Evolutionary conservation across 2,329 filamentous ascomycete species (phyloP).

Genomic region (Akanthomyces muscarius): DNA sequence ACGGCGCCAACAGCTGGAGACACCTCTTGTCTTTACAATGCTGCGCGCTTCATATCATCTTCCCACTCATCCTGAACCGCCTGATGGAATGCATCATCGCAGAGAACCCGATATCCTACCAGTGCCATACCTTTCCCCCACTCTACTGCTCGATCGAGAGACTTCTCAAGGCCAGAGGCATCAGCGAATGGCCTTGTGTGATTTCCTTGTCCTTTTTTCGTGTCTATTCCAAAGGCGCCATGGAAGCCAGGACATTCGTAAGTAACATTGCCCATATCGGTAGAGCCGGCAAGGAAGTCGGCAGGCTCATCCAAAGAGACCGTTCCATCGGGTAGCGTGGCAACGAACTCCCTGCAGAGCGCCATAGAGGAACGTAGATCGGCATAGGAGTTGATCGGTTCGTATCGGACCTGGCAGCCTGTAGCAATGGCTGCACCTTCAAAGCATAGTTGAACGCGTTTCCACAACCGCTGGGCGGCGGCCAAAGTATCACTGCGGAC

Average conservation of each 20-base stretch:
- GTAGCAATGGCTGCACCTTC: constrained; percentile 27
- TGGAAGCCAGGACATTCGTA: constrained; percentile 43
- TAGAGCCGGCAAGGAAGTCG: constrained; percentile 33
- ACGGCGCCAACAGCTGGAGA: no score
- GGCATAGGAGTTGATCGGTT: constrained; percentile 33
- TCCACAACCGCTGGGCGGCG: constrained; percentile 24
- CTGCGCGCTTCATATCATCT: constrained; percentile 31
- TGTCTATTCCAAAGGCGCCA: constrained; percentile 41
- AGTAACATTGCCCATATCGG: constrained; percentile 47
- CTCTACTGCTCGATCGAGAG: constrained; percentile 33
- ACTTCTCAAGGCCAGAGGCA: constrained; percentile 34
- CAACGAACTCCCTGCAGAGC: constrained; percentile 37
- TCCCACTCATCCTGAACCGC: constrained; percentile 26
- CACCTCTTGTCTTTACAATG: background rate
- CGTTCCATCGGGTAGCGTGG: constrained; percentile 34
- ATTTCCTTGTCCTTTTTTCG: constrained; percentile 26
- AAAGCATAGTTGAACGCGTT: constrained; percentile 30
- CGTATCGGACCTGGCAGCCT: constrained; percentile 22
- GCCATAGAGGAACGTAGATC: constrained; percentile 41
- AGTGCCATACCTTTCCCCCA: constrained; percentile 39
- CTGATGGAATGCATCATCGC: constrained; percentile 29
- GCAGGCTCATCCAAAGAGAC: constrained; percentile 33
- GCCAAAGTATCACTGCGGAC: constrained; percentile 31
- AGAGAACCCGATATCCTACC: constrained; percentile 26
- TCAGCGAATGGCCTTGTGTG: constrained; percentile 38